These are phyloP conservation scores for Yamadazyma sp. DNA, from an alignment of 1,139 yeast genomes.

Conservation along the genomic window DNA sequence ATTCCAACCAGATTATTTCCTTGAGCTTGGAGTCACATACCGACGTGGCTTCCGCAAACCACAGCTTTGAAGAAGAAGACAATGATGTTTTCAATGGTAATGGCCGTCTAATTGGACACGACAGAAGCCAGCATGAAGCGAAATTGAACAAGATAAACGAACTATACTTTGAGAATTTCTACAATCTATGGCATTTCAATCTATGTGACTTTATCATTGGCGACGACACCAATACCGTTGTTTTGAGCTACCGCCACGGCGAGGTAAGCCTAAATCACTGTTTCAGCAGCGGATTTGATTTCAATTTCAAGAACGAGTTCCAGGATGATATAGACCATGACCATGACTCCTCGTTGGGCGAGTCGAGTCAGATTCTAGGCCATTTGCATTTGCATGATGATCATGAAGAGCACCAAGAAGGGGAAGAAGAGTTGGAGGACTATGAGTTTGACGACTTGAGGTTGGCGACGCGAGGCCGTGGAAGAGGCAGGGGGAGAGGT, in stretches of 20 bases:
- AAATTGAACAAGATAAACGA: constrained; percentile 47
- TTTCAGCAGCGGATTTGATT: constrained; percentile 36
- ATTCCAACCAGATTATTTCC: constrained; percentile 46
- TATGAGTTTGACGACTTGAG: constrained; percentile 12
- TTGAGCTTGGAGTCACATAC: constrained; percentile 23
- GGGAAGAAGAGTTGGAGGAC: constrained; percentile 16
- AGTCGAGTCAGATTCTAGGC: not conserved
- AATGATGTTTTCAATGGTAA: constrained; percentile 18
- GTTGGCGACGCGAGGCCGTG: constrained; percentile 14
- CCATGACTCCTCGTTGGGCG: constrained; percentile 1
- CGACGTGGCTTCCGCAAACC: too few species aligned
- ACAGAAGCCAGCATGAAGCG: constrained; percentile 11
- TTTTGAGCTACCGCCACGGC: constrained; percentile 27
- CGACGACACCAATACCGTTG: constrained; percentile 26
- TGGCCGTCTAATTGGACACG: constrained; percentile 1
- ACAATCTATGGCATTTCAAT: constrained; percentile 77
- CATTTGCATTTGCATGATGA: constrained; percentile 8
- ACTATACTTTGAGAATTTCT: constrained; percentile 60
- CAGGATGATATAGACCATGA: constrained; percentile 10
- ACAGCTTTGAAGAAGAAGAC: constrained; percentile 7
- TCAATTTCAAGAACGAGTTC: constrained; percentile 22
- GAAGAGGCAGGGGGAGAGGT: constrained; percentile 18
- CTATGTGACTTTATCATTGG: constrained; percentile 51
- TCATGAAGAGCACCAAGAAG: constrained; percentile 7
- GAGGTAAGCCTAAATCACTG: constrained; percentile 25